Evolutionary conservation across 202 grass and related monocot species (phyloP).

Genomic region (Bolboschoenoplectus hybrid): DNA sequence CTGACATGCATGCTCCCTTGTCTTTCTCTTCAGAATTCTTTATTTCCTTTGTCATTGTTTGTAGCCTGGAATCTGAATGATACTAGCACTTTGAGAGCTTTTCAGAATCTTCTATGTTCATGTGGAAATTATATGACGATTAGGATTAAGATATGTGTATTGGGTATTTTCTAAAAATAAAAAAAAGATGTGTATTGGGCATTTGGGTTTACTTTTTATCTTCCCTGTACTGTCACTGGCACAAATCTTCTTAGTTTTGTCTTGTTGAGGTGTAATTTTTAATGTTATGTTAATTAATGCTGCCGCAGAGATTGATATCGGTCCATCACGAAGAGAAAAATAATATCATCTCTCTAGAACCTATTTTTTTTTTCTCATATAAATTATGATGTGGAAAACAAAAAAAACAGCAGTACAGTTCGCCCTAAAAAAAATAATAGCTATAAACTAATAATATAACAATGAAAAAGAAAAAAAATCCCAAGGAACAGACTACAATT

Average conservation of each 20-base stretch:
- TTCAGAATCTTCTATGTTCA: background rate
- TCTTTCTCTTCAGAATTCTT: slow-evolving; percentile 1
- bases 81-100: background rate
- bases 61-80: background rate
- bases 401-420: background rate
- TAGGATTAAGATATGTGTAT: background rate
- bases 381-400: background rate
- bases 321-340: background rate
- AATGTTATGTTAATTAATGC: background rate
- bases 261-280: background rate
- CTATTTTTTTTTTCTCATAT: background rate
- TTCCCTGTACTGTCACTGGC: background rate
- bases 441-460: background rate
- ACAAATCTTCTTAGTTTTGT: background rate
- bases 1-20: background rate
- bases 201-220: background rate
- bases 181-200: no score
- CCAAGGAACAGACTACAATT: no score
- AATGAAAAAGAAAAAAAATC: background rate
- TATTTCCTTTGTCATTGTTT: background rate
- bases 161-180: no score
- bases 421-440: no score
- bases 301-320: background rate
- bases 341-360: background rate
- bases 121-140: background rate